phyloP scores from a whole-genome alignment of 2,329 filamentous ascomycete species.

The Pestalotiopsis sp. region DNA sequence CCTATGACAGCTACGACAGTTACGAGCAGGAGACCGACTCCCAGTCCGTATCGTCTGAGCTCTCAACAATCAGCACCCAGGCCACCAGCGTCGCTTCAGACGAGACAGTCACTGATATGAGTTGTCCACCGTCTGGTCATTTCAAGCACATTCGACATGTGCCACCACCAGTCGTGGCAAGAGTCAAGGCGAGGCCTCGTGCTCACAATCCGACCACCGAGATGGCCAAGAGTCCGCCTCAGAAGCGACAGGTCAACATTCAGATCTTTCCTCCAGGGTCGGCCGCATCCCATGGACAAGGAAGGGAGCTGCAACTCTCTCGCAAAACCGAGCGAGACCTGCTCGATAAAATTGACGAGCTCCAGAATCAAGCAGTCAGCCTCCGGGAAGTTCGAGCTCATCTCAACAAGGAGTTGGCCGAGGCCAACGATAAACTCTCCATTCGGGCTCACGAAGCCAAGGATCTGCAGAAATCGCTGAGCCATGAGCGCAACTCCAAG shows the following conservation, averaged over 20 bases:
- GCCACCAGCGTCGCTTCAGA: slow-evolving; percentile 38
- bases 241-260: slow-evolving; percentile 31
- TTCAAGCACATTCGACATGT: slow-evolving; percentile 30
- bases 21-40: slow-evolving; percentile 36
- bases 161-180: slow-evolving; percentile 20
- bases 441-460: slow-evolving; percentile 27
- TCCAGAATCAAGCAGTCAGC: slow-evolving; percentile 33
- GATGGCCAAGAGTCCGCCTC: slow-evolving; percentile 23
- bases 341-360: slow-evolving; percentile 34
- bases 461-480: slow-evolving; percentile 27
- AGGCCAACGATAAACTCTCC: slow-evolving; percentile 29
- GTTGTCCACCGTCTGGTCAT: slow-evolving; percentile 19
- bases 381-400: slow-evolving; percentile 30
- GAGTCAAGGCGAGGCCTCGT: slow-evolving; percentile 25
- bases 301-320: slow-evolving; percentile 25
- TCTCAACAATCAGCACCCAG: slow-evolving; percentile 35
- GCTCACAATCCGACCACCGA: slow-evolving; percentile 21
- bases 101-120: slow-evolving; percentile 19
- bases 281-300: slow-evolving; percentile 15
- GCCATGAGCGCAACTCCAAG: slow-evolving; percentile 31
- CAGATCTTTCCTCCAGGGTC: slow-evolving; percentile 24
- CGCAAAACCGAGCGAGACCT: slow-evolving; percentile 29
- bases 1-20: slow-evolving; percentile 23
- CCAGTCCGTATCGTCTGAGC: slow-evolving; percentile 35
- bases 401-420: slow-evolving; percentile 30